These are phyloP conservation scores for Neostapfia colusana DNA, from an alignment of 176 grass and related monocot species.

Conservation along the genomic window DNA sequence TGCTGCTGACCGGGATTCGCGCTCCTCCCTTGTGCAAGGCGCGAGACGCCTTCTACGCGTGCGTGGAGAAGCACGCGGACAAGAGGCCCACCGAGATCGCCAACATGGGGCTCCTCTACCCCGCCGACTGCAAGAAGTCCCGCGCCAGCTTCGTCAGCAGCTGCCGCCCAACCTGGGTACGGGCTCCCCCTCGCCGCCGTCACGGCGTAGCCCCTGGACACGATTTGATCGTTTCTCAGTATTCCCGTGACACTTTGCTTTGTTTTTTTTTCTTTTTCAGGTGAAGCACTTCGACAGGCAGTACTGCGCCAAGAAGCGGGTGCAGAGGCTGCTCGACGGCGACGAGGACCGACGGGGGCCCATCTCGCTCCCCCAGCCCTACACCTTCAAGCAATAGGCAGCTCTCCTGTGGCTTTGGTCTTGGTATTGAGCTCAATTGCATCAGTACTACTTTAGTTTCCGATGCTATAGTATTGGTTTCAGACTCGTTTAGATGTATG, in stretches of 20 bases:
- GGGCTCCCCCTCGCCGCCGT: not conserved
- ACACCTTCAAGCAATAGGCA: conserved; percentile 80
- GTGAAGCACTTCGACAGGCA: conserved; percentile 94
- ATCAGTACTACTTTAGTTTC: not conserved
- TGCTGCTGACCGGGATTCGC: conserved; percentile 1
- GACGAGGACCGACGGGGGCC: conserved; percentile 59
- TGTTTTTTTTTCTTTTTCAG: conserved; percentile 33
- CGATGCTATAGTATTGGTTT: conserved; percentile 22
- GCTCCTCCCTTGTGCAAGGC: conserved; percentile 40
- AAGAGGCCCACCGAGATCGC: conserved; percentile 91
- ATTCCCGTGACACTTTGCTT: not conserved
- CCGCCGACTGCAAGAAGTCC: conserved; percentile 69
- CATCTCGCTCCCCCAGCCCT: conserved; percentile 81
- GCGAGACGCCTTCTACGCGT: conserved; percentile 82
- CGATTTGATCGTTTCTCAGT: not conserved
- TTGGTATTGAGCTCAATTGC: conserved; percentile 23
- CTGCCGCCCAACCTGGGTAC: conserved; percentile 83
- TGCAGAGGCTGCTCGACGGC: conserved; percentile 73
- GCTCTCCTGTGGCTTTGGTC: not conserved
- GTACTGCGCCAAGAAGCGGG: conserved; percentile 77
- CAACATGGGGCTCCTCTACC: conserved; percentile 77
- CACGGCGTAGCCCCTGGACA: not conserved
- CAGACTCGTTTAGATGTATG: conserved; percentile 15
- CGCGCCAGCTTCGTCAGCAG: conserved; percentile 63
- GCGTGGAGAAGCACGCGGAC: conserved; percentile 78